Evolutionary conservation across 768 basidiomycete genomes (phyloP), one percentile per base, ranked within the genome.

Genomic region (Suillus bovinus): DNA sequence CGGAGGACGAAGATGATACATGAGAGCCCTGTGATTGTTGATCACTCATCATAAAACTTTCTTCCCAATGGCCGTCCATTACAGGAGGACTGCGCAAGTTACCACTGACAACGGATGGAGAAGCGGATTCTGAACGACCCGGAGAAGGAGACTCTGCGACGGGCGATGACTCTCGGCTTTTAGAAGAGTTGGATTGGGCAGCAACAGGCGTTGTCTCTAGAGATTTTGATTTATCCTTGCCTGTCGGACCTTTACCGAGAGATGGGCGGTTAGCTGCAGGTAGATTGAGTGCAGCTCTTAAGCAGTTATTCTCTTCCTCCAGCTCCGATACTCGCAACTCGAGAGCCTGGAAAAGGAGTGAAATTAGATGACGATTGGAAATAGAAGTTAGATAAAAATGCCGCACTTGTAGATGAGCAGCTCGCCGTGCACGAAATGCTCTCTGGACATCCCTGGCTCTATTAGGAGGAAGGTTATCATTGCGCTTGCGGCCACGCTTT

Each of bases 371-470:
- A 74, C 66, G 71, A 76, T 75, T 79, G 71, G 73, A 79, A 82
- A 71, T 76, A 71, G 70, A 68, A 67, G 74, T 72, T 68, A 70
- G 62, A 65, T 42, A 53, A 66, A 72, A 63, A 55, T 66, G 55
- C 76, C 79, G 68, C 65, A 91, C 91, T 80, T 89, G 84, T 60
- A 96, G 82, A 74, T 95, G 93, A 61, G 92, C 92, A 64, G 93
- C 93, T 68, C 93, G 85, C 66, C 94, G 81, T 38, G 93, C 94
- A 65, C 93, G 84, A 79, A 95, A 96, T 10, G 93, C 93, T 70
- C 93, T 79, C 72, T 96, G 93, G 20, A 94, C 91, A 70, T 95
- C 94, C 62, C 94, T 80, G 33, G 93, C 93, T 65, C 93, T 86
- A 68, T 78, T 80, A 64, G 85, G 84, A 68, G 85, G 85, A 42